Percentiles rank a stretch among this genome's conserved stretches.
Evolutionary conservation across 176 grass and related monocot genomes (phyloP).

Genomic region (Paspalum notatum): DNA sequence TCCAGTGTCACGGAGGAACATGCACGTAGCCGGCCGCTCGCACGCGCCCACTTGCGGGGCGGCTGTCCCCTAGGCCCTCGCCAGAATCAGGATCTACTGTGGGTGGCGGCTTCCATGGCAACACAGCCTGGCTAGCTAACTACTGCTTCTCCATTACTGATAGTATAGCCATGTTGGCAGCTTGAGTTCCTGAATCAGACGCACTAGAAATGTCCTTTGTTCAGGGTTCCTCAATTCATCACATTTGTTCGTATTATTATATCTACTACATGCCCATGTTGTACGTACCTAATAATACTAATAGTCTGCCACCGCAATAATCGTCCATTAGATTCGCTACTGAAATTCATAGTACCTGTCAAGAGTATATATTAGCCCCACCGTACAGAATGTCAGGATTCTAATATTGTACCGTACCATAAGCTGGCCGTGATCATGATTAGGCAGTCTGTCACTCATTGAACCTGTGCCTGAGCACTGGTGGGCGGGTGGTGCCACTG

Average conservation of each 20-base stretch:
- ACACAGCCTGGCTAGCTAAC: not conserved
- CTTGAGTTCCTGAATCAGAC: too few relatives aligned
- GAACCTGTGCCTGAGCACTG: not conserved
- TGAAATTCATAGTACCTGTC: not conserved
- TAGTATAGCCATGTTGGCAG: too few relatives aligned
- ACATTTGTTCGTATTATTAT: too few relatives aligned
- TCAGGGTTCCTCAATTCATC: too few relatives aligned
- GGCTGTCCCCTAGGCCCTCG: conserved; percentile 37
- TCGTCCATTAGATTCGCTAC: not conserved
- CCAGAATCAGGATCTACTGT: conserved; percentile 41
- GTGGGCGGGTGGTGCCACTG: too few relatives aligned
- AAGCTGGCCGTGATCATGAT: not conserved
- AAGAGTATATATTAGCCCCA: not conserved
- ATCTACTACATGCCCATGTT: not conserved
- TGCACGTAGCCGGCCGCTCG: conserved; percentile 17
- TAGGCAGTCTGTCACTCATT: not conserved
- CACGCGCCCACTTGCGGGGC: conserved; percentile 42
- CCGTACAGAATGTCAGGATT: not conserved
- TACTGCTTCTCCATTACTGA: not conserved
- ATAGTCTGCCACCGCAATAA: not conserved
- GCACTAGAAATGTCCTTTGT: not conserved
- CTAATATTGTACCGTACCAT: too few relatives aligned
- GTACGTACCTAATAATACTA: not conserved
- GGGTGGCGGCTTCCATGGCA: conserved; percentile 13
- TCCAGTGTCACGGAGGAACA: not conserved